phyloP scores from a whole-genome alignment of 164 flowering plant genomes.

The Saururus chinensis region DNA sequence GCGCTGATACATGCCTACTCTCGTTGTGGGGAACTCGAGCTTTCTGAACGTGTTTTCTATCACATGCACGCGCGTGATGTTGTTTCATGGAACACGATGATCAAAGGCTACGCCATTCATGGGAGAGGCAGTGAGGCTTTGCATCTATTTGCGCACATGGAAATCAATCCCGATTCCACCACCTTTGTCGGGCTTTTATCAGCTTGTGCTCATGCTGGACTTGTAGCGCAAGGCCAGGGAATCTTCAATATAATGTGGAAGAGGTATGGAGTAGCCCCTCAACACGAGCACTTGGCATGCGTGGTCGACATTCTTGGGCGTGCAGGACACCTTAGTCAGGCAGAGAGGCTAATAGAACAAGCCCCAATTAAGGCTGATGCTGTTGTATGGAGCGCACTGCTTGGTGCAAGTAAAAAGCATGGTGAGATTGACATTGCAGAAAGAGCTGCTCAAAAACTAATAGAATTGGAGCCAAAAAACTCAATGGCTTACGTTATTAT shows the following conservation, averaged over 20 bases:
- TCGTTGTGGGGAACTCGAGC: slow-evolving; percentile 48
- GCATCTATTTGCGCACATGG: slow-evolving; percentile 39
- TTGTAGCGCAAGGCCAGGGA: slow-evolving; percentile 43
- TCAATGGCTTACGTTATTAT: slow-evolving; percentile 56
- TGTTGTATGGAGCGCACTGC: slow-evolving; percentile 70
- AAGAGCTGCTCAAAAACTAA: slow-evolving; percentile 37
- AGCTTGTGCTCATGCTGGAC: slow-evolving; percentile 73
- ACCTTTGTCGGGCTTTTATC: slow-evolving; percentile 71
- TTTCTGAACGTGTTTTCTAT: slow-evolving; percentile 38
- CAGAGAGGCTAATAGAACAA: slow-evolving; percentile 33
- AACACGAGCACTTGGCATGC: slow-evolving; percentile 71
- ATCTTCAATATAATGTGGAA: slow-evolving; percentile 41
- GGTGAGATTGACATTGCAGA: slow-evolving; percentile 43
- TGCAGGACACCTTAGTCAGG: slow-evolving; percentile 46
- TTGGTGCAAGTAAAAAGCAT: slow-evolving; percentile 67
- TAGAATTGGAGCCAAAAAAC: slow-evolving; percentile 47
- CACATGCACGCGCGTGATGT: slow-evolving; percentile 31
- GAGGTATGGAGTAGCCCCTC: slow-evolving; percentile 36
- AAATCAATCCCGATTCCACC: slow-evolving; percentile 43
- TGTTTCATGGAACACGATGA: slow-evolving; percentile 77
- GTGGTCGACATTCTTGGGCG: slow-evolving; percentile 72
- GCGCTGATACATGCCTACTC: slow-evolving; percentile 66
- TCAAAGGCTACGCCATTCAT: slow-evolving; percentile 67
- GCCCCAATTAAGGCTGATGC: slow-evolving; percentile 69
- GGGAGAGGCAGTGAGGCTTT: slow-evolving; percentile 50